Base-by-base conservation (phyloP, 768 basidiomycete species). In the Phaeolepiota aurea region DNA sequence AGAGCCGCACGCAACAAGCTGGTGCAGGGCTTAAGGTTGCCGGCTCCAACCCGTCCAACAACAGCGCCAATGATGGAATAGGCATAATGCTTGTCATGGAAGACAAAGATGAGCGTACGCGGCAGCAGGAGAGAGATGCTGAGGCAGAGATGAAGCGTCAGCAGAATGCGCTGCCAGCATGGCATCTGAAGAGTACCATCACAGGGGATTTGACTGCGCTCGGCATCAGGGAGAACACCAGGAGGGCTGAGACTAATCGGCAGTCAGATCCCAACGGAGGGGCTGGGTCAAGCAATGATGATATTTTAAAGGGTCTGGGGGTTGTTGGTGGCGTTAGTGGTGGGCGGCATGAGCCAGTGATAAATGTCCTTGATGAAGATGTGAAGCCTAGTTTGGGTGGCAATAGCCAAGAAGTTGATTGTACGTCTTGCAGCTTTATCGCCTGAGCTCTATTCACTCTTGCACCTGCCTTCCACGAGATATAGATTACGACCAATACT, bases 171-270 rank as follows among this genome's bases (percentile, higher is more conserved):
- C 66, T 99, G 33, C 96, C 96, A 1, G 71, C 85, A 10, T 99
- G 96, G 96, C 89, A 96, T 65, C 73, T 92, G 50, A 87, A 89
- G 61, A 93, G 90, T 55, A 99, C 96, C 2, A 90, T 99, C 45
- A 82, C 90, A 3, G 91, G 92, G 5, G 86, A 93, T 49, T 65
- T 91, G 45, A 96, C 94, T 1, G 84, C 88, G 15, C 69, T 93
- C 30, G 90, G 91, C 14, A 73, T 87, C 43, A 76, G 79, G 50
- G 85, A 87, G 56, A 76, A 58, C 46, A 77, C 74, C n/a, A 65
- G 80, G 42, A 61, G 69, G 18, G 72, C 72, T 40, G 53, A 47
- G 10, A 62, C 50, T 44, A 49, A 44, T 43, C 43, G 48, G 28
- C 28, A 9, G 14, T 9, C 28, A 31, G 10, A 9, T 14, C 28